A percentile compares a stretch with the other conserved stretches of the same genome.
phyloP scores from a whole-genome alignment of 2,329 filamentous ascomycete species.

The Knoxdaviesia proteae region DNA sequence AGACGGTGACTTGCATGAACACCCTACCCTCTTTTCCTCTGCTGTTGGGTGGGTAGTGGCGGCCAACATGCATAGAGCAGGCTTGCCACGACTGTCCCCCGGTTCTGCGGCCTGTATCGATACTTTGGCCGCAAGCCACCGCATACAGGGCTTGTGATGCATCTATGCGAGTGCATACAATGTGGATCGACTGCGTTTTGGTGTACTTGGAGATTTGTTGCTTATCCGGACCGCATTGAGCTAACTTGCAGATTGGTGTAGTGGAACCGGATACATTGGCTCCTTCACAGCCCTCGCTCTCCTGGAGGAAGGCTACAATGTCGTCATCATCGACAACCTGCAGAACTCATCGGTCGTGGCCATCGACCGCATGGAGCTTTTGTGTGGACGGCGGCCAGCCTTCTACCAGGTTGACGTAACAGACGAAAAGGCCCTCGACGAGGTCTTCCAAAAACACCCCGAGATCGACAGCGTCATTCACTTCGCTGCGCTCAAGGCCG shows the following conservation, averaged over 20 bases:
- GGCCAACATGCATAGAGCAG: too few species aligned
- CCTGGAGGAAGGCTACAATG: constrained; percentile 84
- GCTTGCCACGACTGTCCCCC: too few species aligned
- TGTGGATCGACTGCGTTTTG: too few species aligned
- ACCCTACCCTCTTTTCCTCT: too few species aligned
- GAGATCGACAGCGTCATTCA: constrained; percentile 97
- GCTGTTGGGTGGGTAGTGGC: too few species aligned
- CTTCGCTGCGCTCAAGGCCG: constrained; percentile 95
- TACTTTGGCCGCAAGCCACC: too few species aligned
- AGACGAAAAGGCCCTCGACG: constrained; percentile 62
- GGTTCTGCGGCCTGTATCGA: too few species aligned
- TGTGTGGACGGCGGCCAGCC: constrained; percentile 66
- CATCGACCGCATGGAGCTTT: constrained; percentile 84
- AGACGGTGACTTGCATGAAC: too few species aligned
- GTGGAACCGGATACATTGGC: constrained; percentile 97
- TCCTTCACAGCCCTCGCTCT: constrained; percentile 89
- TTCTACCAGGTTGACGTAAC: constrained; percentile 83
- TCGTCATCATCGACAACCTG: constrained; percentile 87
- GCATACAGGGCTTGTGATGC: too few species aligned
- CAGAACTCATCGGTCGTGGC: constrained; percentile 92
- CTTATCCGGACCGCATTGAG: too few species aligned
- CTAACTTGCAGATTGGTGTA: constrained; percentile 14
- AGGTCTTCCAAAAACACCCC: constrained; percentile 72
- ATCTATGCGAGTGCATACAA: too few species aligned
- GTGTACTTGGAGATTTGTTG: too few species aligned